Percentiles rank a stretch among this genome's conserved stretches.
Conservation (phyloP, 257 asterid species). For the Solanum arcanum region DNA sequence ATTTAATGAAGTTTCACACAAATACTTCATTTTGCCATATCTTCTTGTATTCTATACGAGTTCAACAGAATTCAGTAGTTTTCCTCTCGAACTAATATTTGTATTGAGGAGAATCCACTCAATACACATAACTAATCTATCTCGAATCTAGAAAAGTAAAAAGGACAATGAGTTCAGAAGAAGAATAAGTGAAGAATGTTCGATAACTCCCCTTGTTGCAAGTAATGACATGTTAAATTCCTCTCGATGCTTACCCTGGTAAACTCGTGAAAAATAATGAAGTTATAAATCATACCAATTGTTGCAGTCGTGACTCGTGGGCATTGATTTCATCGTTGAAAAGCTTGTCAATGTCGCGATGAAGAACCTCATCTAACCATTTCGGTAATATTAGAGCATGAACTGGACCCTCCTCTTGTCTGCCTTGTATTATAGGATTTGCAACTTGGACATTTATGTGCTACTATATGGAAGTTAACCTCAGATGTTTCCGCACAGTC, state of each 20-base stretch:
- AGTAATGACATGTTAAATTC: not conserved
- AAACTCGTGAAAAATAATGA: not conserved
- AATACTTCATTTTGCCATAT: not conserved
- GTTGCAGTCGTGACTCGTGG: not conserved
- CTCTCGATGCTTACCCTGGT: not conserved
- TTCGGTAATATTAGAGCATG: constrained; percentile 9
- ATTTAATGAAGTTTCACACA: not conserved
- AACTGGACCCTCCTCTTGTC: constrained; percentile 30
- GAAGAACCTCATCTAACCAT: constrained; percentile 12
- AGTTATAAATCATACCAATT: not conserved
- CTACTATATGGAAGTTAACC: constrained; percentile 49
- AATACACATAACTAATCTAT: not conserved
- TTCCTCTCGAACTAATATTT: not conserved
- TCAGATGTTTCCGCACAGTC: constrained; percentile 59
- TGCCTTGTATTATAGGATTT: constrained; percentile 58
- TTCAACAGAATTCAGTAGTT: not conserved
- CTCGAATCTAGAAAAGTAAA: not conserved
- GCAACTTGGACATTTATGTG: constrained; percentile 46
- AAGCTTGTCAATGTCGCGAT: not conserved
- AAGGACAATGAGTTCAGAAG: not conserved
- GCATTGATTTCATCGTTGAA: not conserved
- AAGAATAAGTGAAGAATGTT: not conserved
- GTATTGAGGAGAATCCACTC: not conserved
- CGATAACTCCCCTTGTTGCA: not conserved
- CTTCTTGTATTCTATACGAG: not conserved